These are phyloP conservation scores for Suillus alpinus DNA, from an alignment of 768 basidiomycete genomes.

Conservation along the genomic window DNA sequence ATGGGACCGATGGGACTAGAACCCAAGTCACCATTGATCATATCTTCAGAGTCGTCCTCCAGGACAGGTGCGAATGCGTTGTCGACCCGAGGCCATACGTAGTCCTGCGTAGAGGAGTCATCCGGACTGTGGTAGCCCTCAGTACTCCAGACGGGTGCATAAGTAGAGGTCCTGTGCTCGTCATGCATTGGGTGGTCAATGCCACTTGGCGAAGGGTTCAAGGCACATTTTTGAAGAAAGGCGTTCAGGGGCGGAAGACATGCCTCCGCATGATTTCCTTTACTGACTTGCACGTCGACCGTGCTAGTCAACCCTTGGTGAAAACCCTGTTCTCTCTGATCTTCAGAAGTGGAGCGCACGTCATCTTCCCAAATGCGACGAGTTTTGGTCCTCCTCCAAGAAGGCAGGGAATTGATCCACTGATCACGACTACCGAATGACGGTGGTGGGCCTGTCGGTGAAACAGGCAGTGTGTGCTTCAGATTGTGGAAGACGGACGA, in stretches of 20 bases:
- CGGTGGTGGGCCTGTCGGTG: conserved; percentile 59
- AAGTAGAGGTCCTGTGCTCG: background rate
- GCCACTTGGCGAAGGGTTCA: conserved; percentile 19
- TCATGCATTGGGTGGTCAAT: conserved; percentile 24
- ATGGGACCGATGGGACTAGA: conserved; percentile 74
- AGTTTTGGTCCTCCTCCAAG: conserved; percentile 68
- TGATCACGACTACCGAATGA: conserved; percentile 66
- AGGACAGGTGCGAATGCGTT: conserved; percentile 59
- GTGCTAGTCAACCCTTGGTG: conserved; percentile 69
- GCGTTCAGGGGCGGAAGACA: conserved; percentile 71
- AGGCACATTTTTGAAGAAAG: conserved; percentile 12
- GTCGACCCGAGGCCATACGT: conserved; percentile 17
- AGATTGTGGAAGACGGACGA: conserved; percentile 50
- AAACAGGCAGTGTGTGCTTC: conserved; percentile 56
- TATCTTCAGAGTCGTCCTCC: conserved; percentile 63
- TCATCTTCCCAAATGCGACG: conserved; percentile 67
- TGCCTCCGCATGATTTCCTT: conserved; percentile 83
- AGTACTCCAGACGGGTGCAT: background rate
- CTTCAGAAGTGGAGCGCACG: conserved; percentile 10
- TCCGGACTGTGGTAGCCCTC: too few relatives aligned
- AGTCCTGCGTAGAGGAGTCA: conserved; percentile 10
- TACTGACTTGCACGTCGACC: conserved; percentile 79
- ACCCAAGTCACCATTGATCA: conserved; percentile 46
- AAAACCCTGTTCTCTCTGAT: conserved; percentile 55
- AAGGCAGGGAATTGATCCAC: conserved; percentile 70